Evolutionary conservation across 2,329 filamentous ascomycete species (phyloP), one percentile per base, ranked within the genome.

Genomic region (Piedraia hortae): DNA sequence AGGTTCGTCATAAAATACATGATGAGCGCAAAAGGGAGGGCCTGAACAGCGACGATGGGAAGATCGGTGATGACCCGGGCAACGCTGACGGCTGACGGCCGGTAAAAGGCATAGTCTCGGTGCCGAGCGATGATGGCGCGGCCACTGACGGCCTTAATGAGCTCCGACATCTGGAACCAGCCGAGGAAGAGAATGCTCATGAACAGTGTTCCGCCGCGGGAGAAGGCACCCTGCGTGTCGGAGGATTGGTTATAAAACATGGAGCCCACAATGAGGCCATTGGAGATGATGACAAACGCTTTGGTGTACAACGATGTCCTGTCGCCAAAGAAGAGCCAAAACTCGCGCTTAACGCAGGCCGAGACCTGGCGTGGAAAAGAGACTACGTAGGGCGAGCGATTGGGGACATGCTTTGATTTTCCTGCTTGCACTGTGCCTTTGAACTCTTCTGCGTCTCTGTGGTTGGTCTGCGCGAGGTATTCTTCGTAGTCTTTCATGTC

Each of bases 251-350:
- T 72, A 34, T 77, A 74, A 46, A 85, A 85, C 10, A 85, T 52
- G 2, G 68, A 74, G 2, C 72, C 69, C 24, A 80, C 66, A 28
- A 88, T 73, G 6, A 88, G 53, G 24, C 46, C 59, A 39, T 74
- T 73, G 26, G 67, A 58, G 26, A 82, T 45, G 34, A 78, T 72
- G 38, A 77, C 75, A 44, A 77, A 71, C 27, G 71, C 56, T 32
- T 82, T 85, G 18, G 72, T 82, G 41, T 65, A 68, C 1, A 85
- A 53, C 0, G 71, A 69, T 1, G 64, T 65, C 27, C 57, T 66
- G 43, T 88, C 72, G 17, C 73, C 73, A 38, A 61, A 59, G 13
- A 78, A 59, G 14, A 88, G 56, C 68, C 72, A 78, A 27, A 75
- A 66, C 42, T 85, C 72, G 18, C 75, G 59, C 31, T 63, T 54